Conservation (phyloP, 75 land plant genomes). For the Isoetes taiwanensis region DNA sequence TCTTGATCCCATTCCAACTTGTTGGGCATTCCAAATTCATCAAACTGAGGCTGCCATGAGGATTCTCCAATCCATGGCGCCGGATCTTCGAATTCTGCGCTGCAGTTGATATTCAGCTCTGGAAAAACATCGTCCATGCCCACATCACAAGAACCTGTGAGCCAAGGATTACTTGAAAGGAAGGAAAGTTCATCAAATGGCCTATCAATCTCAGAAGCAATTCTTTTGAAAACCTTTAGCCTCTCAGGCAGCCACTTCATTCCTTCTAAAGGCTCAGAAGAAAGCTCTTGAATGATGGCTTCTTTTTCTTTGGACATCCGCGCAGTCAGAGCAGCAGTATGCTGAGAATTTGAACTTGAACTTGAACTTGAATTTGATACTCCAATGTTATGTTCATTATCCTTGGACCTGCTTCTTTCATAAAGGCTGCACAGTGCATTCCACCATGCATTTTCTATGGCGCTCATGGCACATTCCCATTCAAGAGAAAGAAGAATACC, state of each 20-base stretch:
- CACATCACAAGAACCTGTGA: too few relatives aligned
- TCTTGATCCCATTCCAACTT: too few relatives aligned
- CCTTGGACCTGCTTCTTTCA: neutral
- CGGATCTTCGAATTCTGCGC: too few relatives aligned
- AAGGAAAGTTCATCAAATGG: too few relatives aligned
- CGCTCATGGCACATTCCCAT: slow-evolving; percentile 6
- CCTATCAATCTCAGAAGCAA: neutral
- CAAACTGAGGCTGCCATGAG: too few relatives aligned
- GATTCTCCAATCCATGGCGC: too few relatives aligned
- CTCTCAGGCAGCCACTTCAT: neutral
- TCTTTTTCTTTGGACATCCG: slow-evolving; percentile 1
- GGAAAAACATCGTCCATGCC: too few relatives aligned
- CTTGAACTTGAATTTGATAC: neutral
- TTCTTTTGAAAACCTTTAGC: neutral
- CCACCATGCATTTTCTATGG: neutral
- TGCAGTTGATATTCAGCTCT: too few relatives aligned
- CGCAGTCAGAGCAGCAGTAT: too few relatives aligned
- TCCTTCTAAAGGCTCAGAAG: neutral
- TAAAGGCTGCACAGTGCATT: neutral
- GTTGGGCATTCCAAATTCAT: too few relatives aligned
- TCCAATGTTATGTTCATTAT: neutral
- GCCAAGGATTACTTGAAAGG: too few relatives aligned
- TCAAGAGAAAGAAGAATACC: neutral
- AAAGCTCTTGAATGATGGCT: neutral
- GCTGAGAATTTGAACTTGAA: too few relatives aligned